These are phyloP conservation scores for Nitzschia sp. DNA, from an alignment of 108 stramenopile genomes.

Conservation along the genomic window DNA sequence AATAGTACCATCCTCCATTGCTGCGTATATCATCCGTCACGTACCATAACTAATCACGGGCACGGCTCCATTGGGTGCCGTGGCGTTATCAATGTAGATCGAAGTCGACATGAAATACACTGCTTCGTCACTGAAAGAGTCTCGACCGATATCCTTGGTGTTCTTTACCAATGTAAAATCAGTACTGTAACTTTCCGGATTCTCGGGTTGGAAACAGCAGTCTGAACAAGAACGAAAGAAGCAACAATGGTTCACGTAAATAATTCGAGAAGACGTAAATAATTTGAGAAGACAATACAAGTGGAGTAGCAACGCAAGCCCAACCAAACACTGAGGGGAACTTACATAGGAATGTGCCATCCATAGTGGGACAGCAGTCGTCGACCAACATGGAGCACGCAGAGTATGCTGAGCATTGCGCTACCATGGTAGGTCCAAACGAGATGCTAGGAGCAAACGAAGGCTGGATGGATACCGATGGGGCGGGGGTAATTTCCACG, in stretches of 20 bases:
- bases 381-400: slow-evolving; percentile 3
- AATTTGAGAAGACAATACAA: too few relatives aligned
- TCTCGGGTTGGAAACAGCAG: slow-evolving; percentile 19
- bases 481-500: too few relatives aligned
- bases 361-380: slow-evolving; percentile 10
- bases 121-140: too few relatives aligned
- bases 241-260: too few relatives aligned
- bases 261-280: too few relatives aligned
- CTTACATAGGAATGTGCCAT: slow-evolving; percentile 10
- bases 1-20: too few relatives aligned
- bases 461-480: too few relatives aligned
- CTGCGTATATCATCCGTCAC: too few relatives aligned
- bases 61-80: not conserved
- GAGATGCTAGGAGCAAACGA: not conserved
- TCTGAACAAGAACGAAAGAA: too few relatives aligned
- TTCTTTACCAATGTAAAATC: slow-evolving; percentile 2
- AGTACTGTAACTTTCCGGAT: not conserved
- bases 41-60: slow-evolving; percentile 9
- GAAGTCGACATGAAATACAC: slow-evolving; percentile 11
- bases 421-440: not conserved
- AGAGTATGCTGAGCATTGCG: slow-evolving; percentile 2
- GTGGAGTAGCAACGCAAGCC: too few relatives aligned
- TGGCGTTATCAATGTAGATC: not conserved
- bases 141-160: not conserved
- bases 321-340: too few relatives aligned